These are phyloP conservation scores for Manihot esculenta DNA, from an alignment of 441 rosid genomes.

Conservation along the genomic window DNA sequence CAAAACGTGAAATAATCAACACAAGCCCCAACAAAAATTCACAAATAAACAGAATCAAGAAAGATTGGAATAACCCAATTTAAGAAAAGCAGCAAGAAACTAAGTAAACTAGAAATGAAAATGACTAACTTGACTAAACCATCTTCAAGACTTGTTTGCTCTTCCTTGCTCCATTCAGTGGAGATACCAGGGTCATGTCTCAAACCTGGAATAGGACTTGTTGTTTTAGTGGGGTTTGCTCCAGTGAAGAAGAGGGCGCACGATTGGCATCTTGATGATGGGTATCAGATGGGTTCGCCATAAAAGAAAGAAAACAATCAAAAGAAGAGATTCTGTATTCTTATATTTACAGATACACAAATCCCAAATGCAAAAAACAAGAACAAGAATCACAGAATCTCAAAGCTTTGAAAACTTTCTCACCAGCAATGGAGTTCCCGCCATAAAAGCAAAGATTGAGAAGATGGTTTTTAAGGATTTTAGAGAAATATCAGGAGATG, in stretches of 20 bases:
- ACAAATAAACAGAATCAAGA: background rate
- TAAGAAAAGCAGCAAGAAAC: background rate
- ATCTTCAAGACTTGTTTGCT: slow-evolving; percentile 55
- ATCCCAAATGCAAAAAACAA: background rate
- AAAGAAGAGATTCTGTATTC: background rate
- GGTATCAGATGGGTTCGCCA: slow-evolving; percentile 58
- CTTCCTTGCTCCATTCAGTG: slow-evolving; percentile 54
- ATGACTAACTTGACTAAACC: slow-evolving; percentile 47
- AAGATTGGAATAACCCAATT: slow-evolving; percentile 7
- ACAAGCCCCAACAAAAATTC: background rate
- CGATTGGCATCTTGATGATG: slow-evolving; percentile 43
- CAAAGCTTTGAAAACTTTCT: background rate
- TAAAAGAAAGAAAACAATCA: slow-evolving; percentile 13
- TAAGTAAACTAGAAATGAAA: background rate
- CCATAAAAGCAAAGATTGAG: slow-evolving; percentile 20
- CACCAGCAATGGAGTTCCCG: slow-evolving; percentile 28
- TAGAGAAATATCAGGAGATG: background rate
- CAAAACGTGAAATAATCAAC: slow-evolving; percentile 1
- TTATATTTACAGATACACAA: slow-evolving; percentile 1
- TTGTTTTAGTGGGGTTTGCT: slow-evolving; percentile 33
- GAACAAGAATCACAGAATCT: background rate
- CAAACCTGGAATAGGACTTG: slow-evolving; percentile 32
- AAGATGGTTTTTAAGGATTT: background rate
- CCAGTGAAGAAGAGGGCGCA: slow-evolving; percentile 41
- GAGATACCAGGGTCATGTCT: slow-evolving; percentile 62